Conservation (phyloP, 2,329 filamentous ascomycete genomes). For the Sarocladium brachiariae region DNA sequence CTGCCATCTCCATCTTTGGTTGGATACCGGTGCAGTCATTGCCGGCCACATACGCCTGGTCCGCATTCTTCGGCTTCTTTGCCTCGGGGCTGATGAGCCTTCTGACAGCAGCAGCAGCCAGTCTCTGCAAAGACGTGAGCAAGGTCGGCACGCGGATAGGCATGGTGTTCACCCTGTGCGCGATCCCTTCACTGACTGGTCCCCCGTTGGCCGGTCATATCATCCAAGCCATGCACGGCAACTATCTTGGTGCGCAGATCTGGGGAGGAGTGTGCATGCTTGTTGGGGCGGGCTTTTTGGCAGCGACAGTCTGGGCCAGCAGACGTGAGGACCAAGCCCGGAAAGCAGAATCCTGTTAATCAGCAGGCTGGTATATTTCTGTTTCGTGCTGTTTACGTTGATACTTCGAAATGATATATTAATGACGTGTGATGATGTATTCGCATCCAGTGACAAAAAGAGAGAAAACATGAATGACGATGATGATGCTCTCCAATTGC, state of each 20-base stretch:
- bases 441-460: no score
- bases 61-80: conserved; percentile 56
- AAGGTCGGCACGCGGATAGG: conserved; percentile 51
- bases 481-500: no score
- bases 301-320: not conserved
- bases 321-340: not conserved
- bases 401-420: no score
- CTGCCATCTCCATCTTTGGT: conserved; percentile 36
- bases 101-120: conserved; percentile 47
- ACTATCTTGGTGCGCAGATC: conserved; percentile 37
- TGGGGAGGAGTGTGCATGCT: conserved; percentile 31
- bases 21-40: conserved; percentile 45
- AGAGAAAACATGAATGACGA: not conserved
- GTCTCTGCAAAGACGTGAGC: conserved; percentile 44
- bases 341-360: not conserved
- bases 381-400: no score
- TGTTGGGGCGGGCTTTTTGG: not conserved
- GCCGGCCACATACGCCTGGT: conserved; percentile 45
- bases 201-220: conserved; percentile 48
- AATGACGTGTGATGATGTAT: no score
- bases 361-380: no score
- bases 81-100: conserved; percentile 58
- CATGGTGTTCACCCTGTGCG: conserved; percentile 53
- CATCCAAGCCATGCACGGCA: conserved; percentile 33
- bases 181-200: conserved; percentile 45